phyloP scores from a whole-genome alignment of 179 eudicot genomes.

The Corrigiola litoralis region DNA sequence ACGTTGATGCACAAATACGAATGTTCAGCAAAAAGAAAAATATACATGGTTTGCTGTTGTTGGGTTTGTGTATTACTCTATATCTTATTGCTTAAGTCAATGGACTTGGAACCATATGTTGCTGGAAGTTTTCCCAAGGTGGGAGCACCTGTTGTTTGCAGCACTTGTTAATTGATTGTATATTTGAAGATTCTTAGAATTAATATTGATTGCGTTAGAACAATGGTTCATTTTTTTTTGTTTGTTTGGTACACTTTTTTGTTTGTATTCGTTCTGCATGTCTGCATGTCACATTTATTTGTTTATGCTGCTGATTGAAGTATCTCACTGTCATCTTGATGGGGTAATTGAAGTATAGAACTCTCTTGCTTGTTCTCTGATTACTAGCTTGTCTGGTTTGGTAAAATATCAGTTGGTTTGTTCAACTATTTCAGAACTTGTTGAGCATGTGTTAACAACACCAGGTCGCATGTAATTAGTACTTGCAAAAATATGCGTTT shows the following conservation, averaged over 20 bases:
- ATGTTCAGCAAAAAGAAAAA: background rate
- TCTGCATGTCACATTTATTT: background rate
- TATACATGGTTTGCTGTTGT: background rate
- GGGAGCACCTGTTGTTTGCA: background rate
- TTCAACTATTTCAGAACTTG: too few relatives aligned
- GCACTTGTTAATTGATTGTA: slow-evolving; percentile 10
- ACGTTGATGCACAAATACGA: slow-evolving; percentile 15
- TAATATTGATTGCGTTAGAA: slow-evolving; percentile 3
- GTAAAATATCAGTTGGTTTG: too few relatives aligned
- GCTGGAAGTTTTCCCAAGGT: background rate
- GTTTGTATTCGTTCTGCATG: background rate
- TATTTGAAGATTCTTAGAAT: background rate
- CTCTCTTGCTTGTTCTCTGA: too few relatives aligned
- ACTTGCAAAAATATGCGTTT: too few relatives aligned
- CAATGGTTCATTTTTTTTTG: background rate
- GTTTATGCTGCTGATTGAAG: too few relatives aligned
- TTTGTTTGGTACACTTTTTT: background rate
- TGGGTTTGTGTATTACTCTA: slow-evolving; percentile 3
- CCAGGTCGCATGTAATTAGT: too few relatives aligned
- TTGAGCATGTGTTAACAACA: too few relatives aligned
- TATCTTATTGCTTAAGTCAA: background rate
- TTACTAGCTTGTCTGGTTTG: too few relatives aligned
- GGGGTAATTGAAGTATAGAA: too few relatives aligned
- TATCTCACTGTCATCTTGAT: too few relatives aligned
- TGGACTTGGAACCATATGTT: background rate